Evolutionary conservation across 345 rosid genomes (phyloP).

Genomic region (Bruguiera sexangula): DNA sequence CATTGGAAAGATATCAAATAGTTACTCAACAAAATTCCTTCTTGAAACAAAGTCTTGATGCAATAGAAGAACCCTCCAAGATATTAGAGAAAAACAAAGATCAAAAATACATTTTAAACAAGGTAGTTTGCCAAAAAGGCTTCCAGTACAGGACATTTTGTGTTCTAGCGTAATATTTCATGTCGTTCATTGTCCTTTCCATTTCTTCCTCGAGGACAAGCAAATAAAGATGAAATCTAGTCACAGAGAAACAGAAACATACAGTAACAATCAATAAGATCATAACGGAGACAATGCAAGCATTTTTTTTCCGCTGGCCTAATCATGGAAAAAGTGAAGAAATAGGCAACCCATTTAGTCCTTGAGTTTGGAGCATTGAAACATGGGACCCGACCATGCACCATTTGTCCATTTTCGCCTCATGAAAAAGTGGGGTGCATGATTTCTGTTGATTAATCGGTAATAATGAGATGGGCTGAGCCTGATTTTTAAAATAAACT

Average conservation of each 20-base stretch:
- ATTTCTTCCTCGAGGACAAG: not conserved
- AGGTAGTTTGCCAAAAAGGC: too few species aligned
- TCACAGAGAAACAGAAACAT: too few species aligned
- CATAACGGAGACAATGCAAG: slow-evolving; percentile 1
- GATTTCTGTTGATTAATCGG: not conserved
- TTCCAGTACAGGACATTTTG: not conserved
- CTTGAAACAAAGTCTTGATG: too few species aligned
- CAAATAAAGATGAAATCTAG: not conserved
- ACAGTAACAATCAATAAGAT: slow-evolving; percentile 1
- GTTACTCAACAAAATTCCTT: too few species aligned
- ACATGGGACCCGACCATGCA: too few species aligned
- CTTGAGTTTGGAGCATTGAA: not conserved
- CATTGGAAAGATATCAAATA: too few species aligned
- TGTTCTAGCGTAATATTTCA: not conserved
- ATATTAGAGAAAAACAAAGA: too few species aligned
- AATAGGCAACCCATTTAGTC: not conserved
- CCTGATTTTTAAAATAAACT: not conserved
- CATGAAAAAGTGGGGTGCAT: too few species aligned
- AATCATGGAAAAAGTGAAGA: not conserved
- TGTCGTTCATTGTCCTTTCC: not conserved
- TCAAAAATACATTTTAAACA: too few species aligned
- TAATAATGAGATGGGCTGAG: slow-evolving; percentile 5
- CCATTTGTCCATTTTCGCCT: too few species aligned
- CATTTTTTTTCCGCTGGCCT: not conserved
- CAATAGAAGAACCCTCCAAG: too few species aligned